Base-by-base conservation (phyloP, 306 rosid species). In the Malus orientalis region DNA sequence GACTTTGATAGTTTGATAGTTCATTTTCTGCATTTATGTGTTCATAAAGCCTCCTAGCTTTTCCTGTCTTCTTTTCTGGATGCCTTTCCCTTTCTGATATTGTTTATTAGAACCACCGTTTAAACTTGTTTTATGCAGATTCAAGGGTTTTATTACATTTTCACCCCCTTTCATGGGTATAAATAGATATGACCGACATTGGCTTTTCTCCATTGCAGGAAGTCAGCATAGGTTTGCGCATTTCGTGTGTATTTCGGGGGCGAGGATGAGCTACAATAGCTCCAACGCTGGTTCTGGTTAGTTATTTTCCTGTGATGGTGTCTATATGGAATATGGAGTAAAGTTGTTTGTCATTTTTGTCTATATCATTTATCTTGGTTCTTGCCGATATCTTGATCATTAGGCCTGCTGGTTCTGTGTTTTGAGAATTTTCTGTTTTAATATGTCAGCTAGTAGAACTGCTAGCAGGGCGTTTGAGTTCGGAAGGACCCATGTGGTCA, bases 401-500 rank as follows among this genome's bases (percentile, higher is more conserved):
- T 82, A 68, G 29, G 66, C 38, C 71, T 76, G 70, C 77, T 82
- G 77, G 40, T 74, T 79, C 44, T 85, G 67, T 70, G 69, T n/a
- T 79, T 29, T 81, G 79, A 81, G 74, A 36, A 27, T 82, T 81
- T 70, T 10, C 81, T 81, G 82, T 51, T 86, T 71, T 80, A 78
- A 76, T 85, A 76, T 81, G 72, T 83, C 81, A 93, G 98, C 89
- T 74, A 84, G 90, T 86, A 84, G 96, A 85, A 85, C 85, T 79
- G 80, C 84, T 71, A 74, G 88, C 73, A 87, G 91, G 86, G 69
- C 87, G 70, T 81, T 89, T 64, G 97, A 93, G 84, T 93, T 93
- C 78, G 98, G 98, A 75, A 88, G 96, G 90, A 93, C 98, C 11
- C 88, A 93, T 84, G 98, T 93, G 81, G 93, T 93, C 66, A 93